Percentiles rank a stretch among this genome's conserved stretches.
These are phyloP conservation scores for Botrytis deweyae DNA, from an alignment of 2,329 filamentous ascomycete genomes.

Conservation along the genomic window DNA sequence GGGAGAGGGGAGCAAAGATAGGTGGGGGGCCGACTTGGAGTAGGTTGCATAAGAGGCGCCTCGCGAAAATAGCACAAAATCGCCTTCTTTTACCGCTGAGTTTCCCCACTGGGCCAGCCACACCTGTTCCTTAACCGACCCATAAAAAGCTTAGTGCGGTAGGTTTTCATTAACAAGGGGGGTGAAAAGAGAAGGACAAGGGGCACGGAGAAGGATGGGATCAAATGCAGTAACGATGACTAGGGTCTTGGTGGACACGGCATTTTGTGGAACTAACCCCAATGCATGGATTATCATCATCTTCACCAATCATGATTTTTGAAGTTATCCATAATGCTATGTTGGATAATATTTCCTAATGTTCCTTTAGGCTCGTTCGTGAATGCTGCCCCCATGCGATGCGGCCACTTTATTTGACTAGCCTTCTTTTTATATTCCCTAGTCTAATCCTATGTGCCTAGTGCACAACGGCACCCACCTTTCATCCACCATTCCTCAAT, in stretches of 20 bases:
- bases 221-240: not conserved
- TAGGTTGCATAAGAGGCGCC: slow-evolving; percentile 37
- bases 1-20: slow-evolving; percentile 13
- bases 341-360: slow-evolving; percentile 9
- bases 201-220: slow-evolving; percentile 15
- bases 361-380: slow-evolving; percentile 13
- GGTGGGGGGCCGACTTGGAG: slow-evolving; percentile 35
- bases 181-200: not conserved
- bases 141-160: not conserved
- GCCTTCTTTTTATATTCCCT: slow-evolving; percentile 7
- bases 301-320: not conserved
- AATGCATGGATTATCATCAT: slow-evolving; percentile 4
- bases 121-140: slow-evolving; percentile 25
- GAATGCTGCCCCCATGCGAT: slow-evolving; percentile 12
- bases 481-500: slow-evolving; percentile 1
- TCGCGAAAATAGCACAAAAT: slow-evolving; percentile 38
- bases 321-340: not conserved
- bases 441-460: slow-evolving; percentile 2
- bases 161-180: slow-evolving; percentile 7
- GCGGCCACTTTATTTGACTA: slow-evolving; percentile 1
- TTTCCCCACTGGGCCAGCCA: slow-evolving; percentile 32
- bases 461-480: slow-evolving; percentile 7
- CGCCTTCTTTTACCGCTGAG: slow-evolving; percentile 15
- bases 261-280: not conserved
- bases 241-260: not conserved